A percentile compares a stretch with the other conserved stretches of the same genome.
These are phyloP conservation scores for Fusarium oligoseptatum DNA, from an alignment of 2,329 filamentous ascomycete species.

Conservation along the genomic window DNA sequence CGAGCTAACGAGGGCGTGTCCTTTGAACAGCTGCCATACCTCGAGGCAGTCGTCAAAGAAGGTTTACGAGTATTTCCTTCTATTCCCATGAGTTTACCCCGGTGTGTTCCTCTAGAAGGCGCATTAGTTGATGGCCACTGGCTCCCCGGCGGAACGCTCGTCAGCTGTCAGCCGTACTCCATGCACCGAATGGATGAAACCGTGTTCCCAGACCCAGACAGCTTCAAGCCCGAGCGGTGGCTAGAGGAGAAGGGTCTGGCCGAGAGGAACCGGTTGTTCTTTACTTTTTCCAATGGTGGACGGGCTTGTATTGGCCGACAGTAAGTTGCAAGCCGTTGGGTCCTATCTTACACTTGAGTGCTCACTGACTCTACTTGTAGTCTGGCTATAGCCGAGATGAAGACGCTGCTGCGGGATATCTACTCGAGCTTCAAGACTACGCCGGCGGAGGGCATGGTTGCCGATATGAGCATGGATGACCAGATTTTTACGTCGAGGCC, in stretches of 20 bases:
- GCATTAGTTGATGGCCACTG: conserved; percentile 17
- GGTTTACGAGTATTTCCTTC: conserved; percentile 29
- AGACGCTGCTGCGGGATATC: conserved; percentile 22
- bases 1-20: neutral
- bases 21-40: conserved; percentile 21
- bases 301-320: conserved; percentile 35
- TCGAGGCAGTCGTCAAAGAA: conserved; percentile 35
- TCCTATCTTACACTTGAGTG: too few species aligned
- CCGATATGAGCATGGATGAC: conserved; percentile 34
- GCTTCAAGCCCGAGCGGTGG: conserved; percentile 31
- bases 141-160: conserved; percentile 26
- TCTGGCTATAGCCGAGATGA: conserved; percentile 36
- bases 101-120: conserved; percentile 21
- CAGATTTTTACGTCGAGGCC: conserved; percentile 36
- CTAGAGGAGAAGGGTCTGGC: conserved; percentile 7
- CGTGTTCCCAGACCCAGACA: conserved; percentile 17
- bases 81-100: conserved; percentile 27
- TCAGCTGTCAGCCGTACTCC: conserved; percentile 34
- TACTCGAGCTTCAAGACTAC: conserved; percentile 18
- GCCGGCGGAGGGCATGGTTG: conserved; percentile 5
- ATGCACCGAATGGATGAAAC: conserved; percentile 25
- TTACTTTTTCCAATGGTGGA: conserved; percentile 29
- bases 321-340: conserved; percentile 17
- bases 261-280: conserved; percentile 28
- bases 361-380: neutral